These are phyloP conservation scores for Ulmus americana DNA, from an alignment of 331 rosid species.

Conservation along the genomic window DNA sequence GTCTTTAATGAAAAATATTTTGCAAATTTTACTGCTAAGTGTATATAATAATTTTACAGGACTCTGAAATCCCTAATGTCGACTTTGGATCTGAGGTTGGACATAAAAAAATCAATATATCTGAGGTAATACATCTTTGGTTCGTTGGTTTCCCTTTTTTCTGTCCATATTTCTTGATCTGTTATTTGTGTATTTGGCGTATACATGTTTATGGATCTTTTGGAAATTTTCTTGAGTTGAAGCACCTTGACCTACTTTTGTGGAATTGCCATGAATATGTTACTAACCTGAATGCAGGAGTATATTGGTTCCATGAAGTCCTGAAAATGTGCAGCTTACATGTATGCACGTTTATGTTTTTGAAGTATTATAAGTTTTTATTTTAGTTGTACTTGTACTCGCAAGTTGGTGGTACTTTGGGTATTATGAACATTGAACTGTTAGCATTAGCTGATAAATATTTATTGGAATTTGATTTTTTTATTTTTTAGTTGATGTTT, in stretches of 20 bases:
- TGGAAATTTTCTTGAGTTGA: too few species aligned
- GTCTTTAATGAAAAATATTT: background rate
- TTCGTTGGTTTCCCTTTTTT: background rate
- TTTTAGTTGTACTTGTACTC: background rate
- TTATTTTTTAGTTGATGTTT: background rate
- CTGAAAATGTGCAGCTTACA: background rate
- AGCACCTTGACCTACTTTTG: too few species aligned
- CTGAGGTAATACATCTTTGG: conserved; percentile 60
- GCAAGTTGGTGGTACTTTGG: background rate
- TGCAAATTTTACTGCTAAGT: background rate
- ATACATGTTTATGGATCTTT: background rate
- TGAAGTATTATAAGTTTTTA: background rate
- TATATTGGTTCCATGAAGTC: background rate
- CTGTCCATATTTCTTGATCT: conserved; percentile 9
- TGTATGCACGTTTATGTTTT: background rate
- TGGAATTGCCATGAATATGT: background rate
- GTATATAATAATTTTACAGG: conserved; percentile 36
- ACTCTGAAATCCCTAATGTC: conserved; percentile 39
- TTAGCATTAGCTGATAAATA: background rate
- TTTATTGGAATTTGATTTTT: background rate
- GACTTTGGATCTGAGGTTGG: conserved; percentile 61
- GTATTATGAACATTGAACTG: conserved; percentile 2
- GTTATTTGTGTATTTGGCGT: conserved; percentile 5
- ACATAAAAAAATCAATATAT: conserved; percentile 47
- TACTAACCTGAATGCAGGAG: background rate